Evolutionary conservation across 768 basidiomycete genomes (phyloP).

Genomic region (Boletellus ananas): DNA sequence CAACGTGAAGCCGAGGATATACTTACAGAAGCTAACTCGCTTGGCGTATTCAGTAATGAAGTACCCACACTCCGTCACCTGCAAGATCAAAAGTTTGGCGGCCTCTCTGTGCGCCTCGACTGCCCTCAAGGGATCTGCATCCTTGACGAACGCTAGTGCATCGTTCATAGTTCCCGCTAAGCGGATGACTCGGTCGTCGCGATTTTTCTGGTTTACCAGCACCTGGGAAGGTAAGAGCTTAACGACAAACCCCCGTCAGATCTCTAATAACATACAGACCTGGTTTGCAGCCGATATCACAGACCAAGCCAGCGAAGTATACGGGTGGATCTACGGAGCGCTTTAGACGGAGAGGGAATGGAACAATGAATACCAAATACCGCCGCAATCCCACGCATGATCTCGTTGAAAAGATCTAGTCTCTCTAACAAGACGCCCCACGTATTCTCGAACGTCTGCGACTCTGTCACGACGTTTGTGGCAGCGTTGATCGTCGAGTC

Average conservation of each 20-base stretch:
- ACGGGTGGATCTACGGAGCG: slow-evolving; percentile 15
- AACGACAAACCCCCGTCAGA: neutral
- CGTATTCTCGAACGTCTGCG: slow-evolving; percentile 18
- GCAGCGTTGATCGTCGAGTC: neutral
- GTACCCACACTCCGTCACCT: slow-evolving; percentile 23
- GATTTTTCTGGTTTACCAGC: slow-evolving; percentile 15
- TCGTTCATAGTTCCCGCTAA: slow-evolving; percentile 16
- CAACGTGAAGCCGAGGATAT: neutral
- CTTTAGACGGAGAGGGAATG: neutral
- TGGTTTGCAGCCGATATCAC: slow-evolving; percentile 21
- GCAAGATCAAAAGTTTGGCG: slow-evolving; percentile 13
- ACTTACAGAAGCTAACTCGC: slow-evolving; percentile 15
- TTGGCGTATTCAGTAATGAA: slow-evolving; percentile 22
- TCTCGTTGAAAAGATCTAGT: slow-evolving; percentile 11
- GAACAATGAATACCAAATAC: neutral
- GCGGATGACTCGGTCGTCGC: slow-evolving; percentile 14
- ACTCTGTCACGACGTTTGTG: neutral
- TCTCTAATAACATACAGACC: neutral
- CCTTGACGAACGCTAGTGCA: slow-evolving; percentile 12
- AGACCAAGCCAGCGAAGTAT: slow-evolving; percentile 17
- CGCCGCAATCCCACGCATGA: slow-evolving; percentile 11
- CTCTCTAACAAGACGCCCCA: slow-evolving; percentile 13
- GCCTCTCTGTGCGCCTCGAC: slow-evolving; percentile 6
- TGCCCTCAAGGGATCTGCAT: slow-evolving; percentile 6
- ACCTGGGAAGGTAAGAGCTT: slow-evolving; percentile 1